These are phyloP conservation scores for Leonotis leonurus DNA, from an alignment of 257 asterid genomes.

Conservation along the genomic window DNA sequence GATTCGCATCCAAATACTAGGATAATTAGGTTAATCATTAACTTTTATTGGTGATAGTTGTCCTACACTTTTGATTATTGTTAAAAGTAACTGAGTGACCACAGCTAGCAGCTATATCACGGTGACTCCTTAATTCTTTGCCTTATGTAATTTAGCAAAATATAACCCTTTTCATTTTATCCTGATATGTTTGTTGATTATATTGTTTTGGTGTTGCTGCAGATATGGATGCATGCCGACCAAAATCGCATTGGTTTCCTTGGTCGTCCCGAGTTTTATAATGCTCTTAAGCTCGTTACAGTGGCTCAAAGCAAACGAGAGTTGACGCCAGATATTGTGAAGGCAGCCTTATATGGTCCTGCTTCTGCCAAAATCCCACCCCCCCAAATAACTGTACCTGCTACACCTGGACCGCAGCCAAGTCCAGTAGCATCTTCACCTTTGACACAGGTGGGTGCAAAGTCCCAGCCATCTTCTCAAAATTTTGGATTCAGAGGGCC, in stretches of 20 bases:
- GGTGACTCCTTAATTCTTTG: background rate
- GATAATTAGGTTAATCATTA: background rate
- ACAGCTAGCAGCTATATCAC: background rate
- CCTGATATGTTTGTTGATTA: background rate
- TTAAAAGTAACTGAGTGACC: background rate
- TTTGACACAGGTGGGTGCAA: conserved; percentile 35
- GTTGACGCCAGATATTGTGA: conserved; percentile 83
- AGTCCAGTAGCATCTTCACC: conserved; percentile 42
- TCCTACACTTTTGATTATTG: too few relatives aligned
- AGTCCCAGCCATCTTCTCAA: conserved; percentile 35
- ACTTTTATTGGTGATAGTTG: too few relatives aligned
- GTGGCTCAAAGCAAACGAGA: conserved; percentile 97
- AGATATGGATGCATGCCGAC: conserved; percentile 90
- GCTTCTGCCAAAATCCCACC: conserved; percentile 93
- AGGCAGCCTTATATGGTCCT: conserved; percentile 80
- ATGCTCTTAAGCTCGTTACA: conserved; percentile 92
- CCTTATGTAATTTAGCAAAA: background rate
- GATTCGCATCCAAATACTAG: background rate
- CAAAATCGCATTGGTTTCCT: conserved; percentile 72
- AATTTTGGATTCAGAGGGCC: conserved; percentile 46
- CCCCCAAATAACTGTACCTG: conserved; percentile 62
- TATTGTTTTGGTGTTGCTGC: conserved; percentile 36
- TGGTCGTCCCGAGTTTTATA: conserved; percentile 78
- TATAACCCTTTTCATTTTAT: background rate
- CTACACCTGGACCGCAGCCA: conserved; percentile 44